Evolutionary conservation across 192 early-diverging fungal genomes (phyloP), one percentile per base, ranked within the genome.

Genomic region (Paraglomus occultum): DNA sequence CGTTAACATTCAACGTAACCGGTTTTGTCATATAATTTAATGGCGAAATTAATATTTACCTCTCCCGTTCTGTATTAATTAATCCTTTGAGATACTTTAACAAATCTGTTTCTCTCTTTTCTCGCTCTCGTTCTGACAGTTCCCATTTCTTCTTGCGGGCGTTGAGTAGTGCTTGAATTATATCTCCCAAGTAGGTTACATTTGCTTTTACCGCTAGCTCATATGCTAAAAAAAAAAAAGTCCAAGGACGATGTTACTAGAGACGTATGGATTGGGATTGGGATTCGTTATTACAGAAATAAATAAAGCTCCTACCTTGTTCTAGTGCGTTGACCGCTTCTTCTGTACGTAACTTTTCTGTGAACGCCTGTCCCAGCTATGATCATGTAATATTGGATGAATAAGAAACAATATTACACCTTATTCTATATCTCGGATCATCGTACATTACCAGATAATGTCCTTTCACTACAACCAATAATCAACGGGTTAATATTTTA

Each of bases 61-160:
- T 71, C n/a, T 79, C 66, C 39, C 84, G 71, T 57, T 94, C 91
- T 65, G 77, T 44, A 23, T 87, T 73, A 23, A 93, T 74, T 4
- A 94, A 76, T 7, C 68, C 65, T 38, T 77, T 80, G 4, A 94
- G 70, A 75, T 92, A 94, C 48, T 78, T 72, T 20, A 85, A 76
- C 51, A 88, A 67, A 9, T 91, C 89, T 5, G 80, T 79, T 20
- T 88, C 83, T 14, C 78, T 57, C 53, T 88, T 70, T 0, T 87
- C 75, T 12, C 84, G 80, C 52, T 78, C 64, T 8, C 50, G 60
- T 51, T 93, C 90, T 18, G 78, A 73, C 39, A 83, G 64, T 50
- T 92, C 87, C 89, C 91, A 94, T 54, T 81, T 86, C 67, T 80
- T 79, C 49, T 88, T 88, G 64, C 87, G 83, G 12, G 90, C 92